phyloP scores from a whole-genome alignment of 108 stramenopile genomes.

The Skeletonema tropicum region DNA sequence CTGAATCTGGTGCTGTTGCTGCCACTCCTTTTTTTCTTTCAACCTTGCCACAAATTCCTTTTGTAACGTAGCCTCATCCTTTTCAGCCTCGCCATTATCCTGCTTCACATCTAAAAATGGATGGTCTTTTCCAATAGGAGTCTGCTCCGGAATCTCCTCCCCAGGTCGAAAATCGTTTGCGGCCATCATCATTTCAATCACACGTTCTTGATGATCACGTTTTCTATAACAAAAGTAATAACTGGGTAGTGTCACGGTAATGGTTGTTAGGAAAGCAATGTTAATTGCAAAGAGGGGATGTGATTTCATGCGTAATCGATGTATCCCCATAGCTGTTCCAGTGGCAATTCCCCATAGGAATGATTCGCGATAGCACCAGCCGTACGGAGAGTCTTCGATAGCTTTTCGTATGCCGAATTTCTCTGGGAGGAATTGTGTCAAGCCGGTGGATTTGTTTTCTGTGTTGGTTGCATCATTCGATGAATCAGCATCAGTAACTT shows the following conservation, averaged over 20 bases:
- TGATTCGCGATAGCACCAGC: conserved; percentile 84
- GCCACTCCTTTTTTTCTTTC: conserved; percentile 86
- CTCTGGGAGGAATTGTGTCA: conserved; percentile 75
- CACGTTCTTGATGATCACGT: conserved; percentile 72
- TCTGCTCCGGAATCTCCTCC: conserved; percentile 65
- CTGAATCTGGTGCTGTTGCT: conserved; percentile 55
- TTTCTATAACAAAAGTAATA: conserved; percentile 84
- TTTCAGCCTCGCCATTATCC: conserved; percentile 3
- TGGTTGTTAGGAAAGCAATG: conserved; percentile 61
- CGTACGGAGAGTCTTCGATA: conserved; percentile 70
- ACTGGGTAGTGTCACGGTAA: conserved; percentile 63
- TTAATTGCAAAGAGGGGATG: conserved; percentile 49
- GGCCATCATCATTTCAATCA: conserved; percentile 85
- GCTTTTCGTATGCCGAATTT: conserved; percentile 75
- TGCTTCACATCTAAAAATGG: conserved; percentile 66
- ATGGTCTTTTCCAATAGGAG: conserved; percentile 68
- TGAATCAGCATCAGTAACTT: not conserved
- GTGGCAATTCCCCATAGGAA: conserved; percentile 86
- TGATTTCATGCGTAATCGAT: conserved; percentile 80
- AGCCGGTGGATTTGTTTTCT: conserved; percentile 45
- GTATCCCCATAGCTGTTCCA: conserved; percentile 82
- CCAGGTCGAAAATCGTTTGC: conserved; percentile 82
- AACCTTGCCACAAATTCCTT: conserved; percentile 70
- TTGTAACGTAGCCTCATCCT: conserved; percentile 24
- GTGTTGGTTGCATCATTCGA: not conserved